Base-by-base conservation (phyloP, 2,329 filamentous ascomycete species). In the Tolypocladium tropicale region DNA sequence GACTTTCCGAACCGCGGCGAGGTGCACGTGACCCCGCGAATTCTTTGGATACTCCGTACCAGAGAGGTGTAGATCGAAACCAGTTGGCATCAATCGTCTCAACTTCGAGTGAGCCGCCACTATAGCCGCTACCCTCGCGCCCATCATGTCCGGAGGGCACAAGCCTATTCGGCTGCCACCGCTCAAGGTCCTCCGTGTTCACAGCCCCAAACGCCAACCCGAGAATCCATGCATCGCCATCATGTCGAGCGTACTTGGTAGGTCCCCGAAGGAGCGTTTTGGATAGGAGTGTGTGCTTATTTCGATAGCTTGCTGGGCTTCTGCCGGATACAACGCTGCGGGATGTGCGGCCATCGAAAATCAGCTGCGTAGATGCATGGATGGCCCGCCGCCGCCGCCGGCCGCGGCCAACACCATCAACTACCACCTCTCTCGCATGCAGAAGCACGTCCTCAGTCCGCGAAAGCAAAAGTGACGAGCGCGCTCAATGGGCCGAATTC, bases 401-500 rank as follows among this genome's bases (percentile, higher is more conserved):
- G 67, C 71, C 53, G 66, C 70, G 34, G 82, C 83, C 69, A 90
- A 86, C 76, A 93, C 85, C 71, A 91, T 97, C 82, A 97, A 97
- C 75, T 92, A 92, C 78, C 92, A 96, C 70, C 77, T 97, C 48
- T 81, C 82, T 62, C 83, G 94, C 77, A 95, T 77, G 81, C 86
- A 74, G 80, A 86, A 66, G 80, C 84, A 62, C 76, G 84, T 81
- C 82, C 92, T 72, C n/a, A 74, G 65, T 53, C 68, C 65, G 52
- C 59, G 60, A 60, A 74, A 70, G 65, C 65, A 68, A 55, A 71
- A 68, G 57, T 73, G 62, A 64, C 21, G 55, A 32, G 49, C 43
- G 23, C 57, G 10, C 10, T 48, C 46, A 30, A 37, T 46, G 30
- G 33, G 18, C 28, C 5, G 10, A 6, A 4, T 11, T 25, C 28